Evolutionary conservation across 371 early-diverging fungal species (phyloP).

Genomic region (Syncephalastrum contaminatum): DNA sequence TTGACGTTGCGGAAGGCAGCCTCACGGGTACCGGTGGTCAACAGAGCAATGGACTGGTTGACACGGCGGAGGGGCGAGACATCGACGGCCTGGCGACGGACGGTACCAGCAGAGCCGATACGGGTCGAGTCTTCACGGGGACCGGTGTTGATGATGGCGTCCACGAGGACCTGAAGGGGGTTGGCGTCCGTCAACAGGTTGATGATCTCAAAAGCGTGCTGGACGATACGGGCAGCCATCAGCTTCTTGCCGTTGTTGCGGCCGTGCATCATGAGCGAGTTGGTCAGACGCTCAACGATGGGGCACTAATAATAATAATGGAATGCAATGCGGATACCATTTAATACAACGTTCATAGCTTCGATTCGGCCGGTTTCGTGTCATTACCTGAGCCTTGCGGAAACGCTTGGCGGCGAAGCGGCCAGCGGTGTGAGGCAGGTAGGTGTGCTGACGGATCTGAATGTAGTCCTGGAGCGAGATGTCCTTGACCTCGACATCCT

Average conservation of each 20-base stretch:
- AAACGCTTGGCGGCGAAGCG: slow-evolving; percentile 97
- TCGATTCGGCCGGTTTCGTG: not conserved
- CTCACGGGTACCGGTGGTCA: slow-evolving; percentile 87
- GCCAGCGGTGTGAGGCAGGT: slow-evolving; percentile 98
- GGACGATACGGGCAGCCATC: slow-evolving; percentile 98
- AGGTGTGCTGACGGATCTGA: slow-evolving; percentile 91
- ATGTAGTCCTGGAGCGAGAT: slow-evolving; percentile 95
- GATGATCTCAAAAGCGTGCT: slow-evolving; percentile 99
- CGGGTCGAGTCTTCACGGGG: slow-evolving; percentile 99
- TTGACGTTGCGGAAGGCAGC: slow-evolving; percentile 62
- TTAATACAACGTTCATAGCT: not conserved
- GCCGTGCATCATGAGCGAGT: slow-evolving; percentile 99
- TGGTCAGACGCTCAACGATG: slow-evolving; percentile 99
- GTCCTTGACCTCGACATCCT: slow-evolving; percentile 95
- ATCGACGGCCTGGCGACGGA: slow-evolving; percentile 99
- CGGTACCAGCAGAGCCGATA: slow-evolving; percentile 99
- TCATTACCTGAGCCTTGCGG: slow-evolving; percentile 91
- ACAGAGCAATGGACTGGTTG: slow-evolving; percentile 95
- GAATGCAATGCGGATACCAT: not conserved
- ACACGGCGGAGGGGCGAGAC: slow-evolving; percentile 99
- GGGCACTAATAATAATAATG: slow-evolving; percentile 77
- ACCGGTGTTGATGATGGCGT: slow-evolving; percentile 99
- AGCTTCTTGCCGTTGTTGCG: slow-evolving; percentile 99
- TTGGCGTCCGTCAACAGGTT: slow-evolving; percentile 98
- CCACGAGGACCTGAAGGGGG: slow-evolving; percentile 99